Evolutionary conservation across 164 flowering plant genomes (phyloP), one percentile per base, ranked within the genome.

Genomic region (Taxillus chinensis): DNA sequence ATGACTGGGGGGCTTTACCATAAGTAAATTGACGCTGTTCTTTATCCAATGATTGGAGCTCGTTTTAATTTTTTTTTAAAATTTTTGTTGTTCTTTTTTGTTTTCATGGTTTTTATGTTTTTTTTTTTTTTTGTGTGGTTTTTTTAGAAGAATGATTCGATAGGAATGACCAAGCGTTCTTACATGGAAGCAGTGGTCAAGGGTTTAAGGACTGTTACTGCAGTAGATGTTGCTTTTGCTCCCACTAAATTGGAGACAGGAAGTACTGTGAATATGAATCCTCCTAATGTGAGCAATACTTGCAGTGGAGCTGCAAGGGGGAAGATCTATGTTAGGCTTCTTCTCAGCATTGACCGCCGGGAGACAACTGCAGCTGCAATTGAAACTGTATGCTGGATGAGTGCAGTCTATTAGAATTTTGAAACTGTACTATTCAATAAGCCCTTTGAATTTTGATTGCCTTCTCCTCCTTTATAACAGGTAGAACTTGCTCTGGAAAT

Each of bases 261-360:
- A 41, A 61, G 38, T 65, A 45, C 64, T 48, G 53, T 11, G 5
- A 64, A 39, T 54, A 27, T 27, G 27, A 27, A 27, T 27, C 41
- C 71, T 57, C 14, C 16, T 59, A 10, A 45, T 55, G 59, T 39
- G 4, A 66, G 68, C 65, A 66, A 62, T 75, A 0, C 52, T 13
- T 63, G 46, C 46, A 71, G 70, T 68, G 80, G 70, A 60, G 61
- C 57, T 51, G 41, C 62, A 27, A 80, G 76, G 62, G 86, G 73
- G 71, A 86, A 74, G 78, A 90, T 95, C 66, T 79, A 73, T 73
- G 97, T 91, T 46, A 85, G 91, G 54, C 83, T 92, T 74, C 93
- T 95, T 76, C 88, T 91, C 57, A 91, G 99, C 78, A 87, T 95
- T 79, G 95, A 95, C 66, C 92, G 95, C 0, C 82, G 95, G 58